Conservation (phyloP, 805 yeast species). For the Ogataea paradorogensis region DNA sequence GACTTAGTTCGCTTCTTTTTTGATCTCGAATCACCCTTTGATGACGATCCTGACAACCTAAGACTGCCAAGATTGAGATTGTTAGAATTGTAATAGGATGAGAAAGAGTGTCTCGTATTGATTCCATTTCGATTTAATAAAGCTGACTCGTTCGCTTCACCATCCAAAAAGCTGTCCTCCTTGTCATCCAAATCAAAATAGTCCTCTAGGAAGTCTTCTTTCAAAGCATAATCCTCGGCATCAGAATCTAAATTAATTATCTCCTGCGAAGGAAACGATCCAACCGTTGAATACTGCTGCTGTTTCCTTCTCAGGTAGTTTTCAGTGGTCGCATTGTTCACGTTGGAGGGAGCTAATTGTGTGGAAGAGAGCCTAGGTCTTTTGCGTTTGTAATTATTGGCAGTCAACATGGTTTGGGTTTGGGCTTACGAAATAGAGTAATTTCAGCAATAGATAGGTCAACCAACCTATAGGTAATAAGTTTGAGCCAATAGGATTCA, state of each 20-base stretch:
- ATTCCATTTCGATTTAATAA: slow-evolving; percentile 2
- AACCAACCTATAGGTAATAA: neutral
- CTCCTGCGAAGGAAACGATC: slow-evolving; percentile 20
- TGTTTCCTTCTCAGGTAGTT: slow-evolving; percentile 29
- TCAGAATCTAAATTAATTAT: slow-evolving; percentile 42
- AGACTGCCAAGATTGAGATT: slow-evolving; percentile 19
- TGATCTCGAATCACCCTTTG: slow-evolving; percentile 2
- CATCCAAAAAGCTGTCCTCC: slow-evolving; percentile 13
- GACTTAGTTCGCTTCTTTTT: slow-evolving; percentile 49
- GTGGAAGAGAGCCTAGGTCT: slow-evolving; percentile 35
- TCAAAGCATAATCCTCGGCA: slow-evolving; percentile 35
- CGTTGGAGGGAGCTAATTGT: slow-evolving; percentile 12
- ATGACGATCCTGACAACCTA: slow-evolving; percentile 12
- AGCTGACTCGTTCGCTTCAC: slow-evolving; percentile 9
- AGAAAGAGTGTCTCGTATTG: slow-evolving; percentile 17
- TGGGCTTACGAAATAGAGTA: neutral
- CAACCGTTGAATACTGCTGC: slow-evolving; percentile 16
- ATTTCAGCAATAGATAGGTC: neutral
- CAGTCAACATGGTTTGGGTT: slow-evolving; percentile 25
- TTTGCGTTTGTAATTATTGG: slow-evolving; percentile 32
- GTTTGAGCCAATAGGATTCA: neutral
- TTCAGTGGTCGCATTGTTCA: slow-evolving; percentile 4
- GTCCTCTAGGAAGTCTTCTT: slow-evolving; percentile 11
- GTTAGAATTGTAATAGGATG: slow-evolving; percentile 16
- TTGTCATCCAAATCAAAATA: slow-evolving; percentile 17